phyloP scores from a whole-genome alignment of 139 green algal species.

The Chlamydomonas eustigma region DNA sequence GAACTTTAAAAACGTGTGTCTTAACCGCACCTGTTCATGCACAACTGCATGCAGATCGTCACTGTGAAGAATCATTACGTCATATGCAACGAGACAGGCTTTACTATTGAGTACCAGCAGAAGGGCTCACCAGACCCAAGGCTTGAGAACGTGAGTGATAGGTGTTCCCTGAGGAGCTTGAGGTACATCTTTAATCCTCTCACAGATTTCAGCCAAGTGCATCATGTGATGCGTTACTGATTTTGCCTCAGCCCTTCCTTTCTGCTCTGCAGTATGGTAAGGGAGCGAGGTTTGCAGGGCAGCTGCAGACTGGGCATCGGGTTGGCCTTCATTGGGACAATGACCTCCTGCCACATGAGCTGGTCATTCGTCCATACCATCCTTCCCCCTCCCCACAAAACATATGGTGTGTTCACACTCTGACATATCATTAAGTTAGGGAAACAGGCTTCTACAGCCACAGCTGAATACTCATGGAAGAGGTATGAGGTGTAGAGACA shows the following conservation, averaged over 20 bases:
- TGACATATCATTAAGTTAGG: too few relatives aligned
- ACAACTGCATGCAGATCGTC: conserved; percentile 61
- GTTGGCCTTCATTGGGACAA: conserved; percentile 13
- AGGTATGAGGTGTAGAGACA: too few relatives aligned
- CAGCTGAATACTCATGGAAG: too few relatives aligned
- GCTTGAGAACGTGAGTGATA: not conserved
- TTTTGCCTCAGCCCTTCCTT: not conserved
- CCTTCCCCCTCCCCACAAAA: too few relatives aligned
- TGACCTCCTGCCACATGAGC: conserved; percentile 31
- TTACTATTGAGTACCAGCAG: conserved; percentile 80
- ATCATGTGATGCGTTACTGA: too few relatives aligned
- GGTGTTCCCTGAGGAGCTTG: too few relatives aligned
- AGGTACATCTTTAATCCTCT: too few relatives aligned
- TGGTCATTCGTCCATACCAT: conserved; percentile 74
- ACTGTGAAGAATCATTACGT: conserved; percentile 84
- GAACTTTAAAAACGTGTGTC: too few relatives aligned
- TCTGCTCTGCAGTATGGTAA: conserved; percentile 24
- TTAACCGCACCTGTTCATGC: too few relatives aligned
- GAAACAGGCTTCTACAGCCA: too few relatives aligned
- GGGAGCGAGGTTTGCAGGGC: conserved; percentile 51
- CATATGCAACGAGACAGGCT: conserved; percentile 76
- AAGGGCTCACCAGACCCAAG: conserved; percentile 54
- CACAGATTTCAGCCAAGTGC: too few relatives aligned
- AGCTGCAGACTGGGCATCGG: not conserved
- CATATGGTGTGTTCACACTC: too few relatives aligned